phyloP scores from a whole-genome alignment of 2,329 filamentous ascomycete species.

The Aspergillus pseudonomiae region DNA sequence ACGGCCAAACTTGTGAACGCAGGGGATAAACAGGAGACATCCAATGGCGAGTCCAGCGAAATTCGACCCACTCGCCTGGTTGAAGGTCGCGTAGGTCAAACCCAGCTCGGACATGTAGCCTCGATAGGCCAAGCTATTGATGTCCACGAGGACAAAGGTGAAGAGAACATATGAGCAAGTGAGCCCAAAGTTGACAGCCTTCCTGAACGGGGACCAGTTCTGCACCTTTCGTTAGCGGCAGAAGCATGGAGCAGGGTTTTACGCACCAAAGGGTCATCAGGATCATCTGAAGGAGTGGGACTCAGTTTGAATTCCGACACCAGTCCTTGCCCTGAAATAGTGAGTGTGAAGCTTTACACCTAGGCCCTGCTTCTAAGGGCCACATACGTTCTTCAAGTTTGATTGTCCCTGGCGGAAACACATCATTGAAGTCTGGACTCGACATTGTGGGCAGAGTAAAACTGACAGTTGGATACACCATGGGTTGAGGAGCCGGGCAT shows the following conservation, averaged over 20 bases:
- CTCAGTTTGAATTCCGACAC: slow-evolving; percentile 18
- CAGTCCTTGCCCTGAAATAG: not conserved
- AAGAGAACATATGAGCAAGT: slow-evolving; percentile 31
- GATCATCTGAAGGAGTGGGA: slow-evolving; percentile 28
- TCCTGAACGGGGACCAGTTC: slow-evolving; percentile 28
- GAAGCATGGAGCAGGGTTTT: not conserved
- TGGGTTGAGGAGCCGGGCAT: not conserved
- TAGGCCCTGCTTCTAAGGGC: slow-evolving; percentile 7
- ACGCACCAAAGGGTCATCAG: slow-evolving; percentile 28
- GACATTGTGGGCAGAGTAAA: not conserved
- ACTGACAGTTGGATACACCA: not conserved
- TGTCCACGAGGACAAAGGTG: slow-evolving; percentile 39
- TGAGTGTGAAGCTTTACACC: slow-evolving; percentile 7
- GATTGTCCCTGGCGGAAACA: slow-evolving; percentile 8
- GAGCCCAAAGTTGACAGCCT: slow-evolving; percentile 29
- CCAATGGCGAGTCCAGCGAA: slow-evolving; percentile 49
- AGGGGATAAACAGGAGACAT: slow-evolving; percentile 49
- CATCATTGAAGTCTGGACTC: not conserved
- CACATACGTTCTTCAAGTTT: slow-evolving; percentile 24
- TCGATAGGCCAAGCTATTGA: slow-evolving; percentile 46
- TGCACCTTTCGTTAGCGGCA: not conserved
- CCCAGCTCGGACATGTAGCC: slow-evolving; percentile 49
- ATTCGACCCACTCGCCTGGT: slow-evolving; percentile 49
- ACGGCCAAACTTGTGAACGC: slow-evolving; percentile 52
- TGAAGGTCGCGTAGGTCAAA: slow-evolving; percentile 45